Evolutionary conservation across 495 filamentous ascomycete genomes (phyloP).

Genomic region (Thermothielavioides terrestris): DNA sequence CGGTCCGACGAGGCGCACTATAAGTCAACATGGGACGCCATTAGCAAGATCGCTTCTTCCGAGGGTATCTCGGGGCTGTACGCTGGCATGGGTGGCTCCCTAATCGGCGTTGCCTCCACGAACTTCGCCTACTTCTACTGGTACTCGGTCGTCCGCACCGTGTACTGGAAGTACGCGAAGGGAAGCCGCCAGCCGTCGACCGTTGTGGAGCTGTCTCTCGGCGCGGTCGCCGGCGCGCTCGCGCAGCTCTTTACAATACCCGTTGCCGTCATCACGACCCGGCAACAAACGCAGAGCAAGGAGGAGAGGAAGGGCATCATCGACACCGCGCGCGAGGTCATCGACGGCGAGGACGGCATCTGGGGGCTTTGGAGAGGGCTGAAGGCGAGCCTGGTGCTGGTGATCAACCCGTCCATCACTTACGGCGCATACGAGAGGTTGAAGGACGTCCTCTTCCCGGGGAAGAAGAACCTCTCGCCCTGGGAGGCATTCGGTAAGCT

Average conservation of each 20-base stretch:
- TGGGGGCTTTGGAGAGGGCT: conserved; percentile 87
- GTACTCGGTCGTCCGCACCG: conserved; percentile 80
- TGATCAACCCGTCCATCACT: conserved; percentile 95
- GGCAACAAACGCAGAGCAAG: conserved; percentile 86
- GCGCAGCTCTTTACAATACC: conserved; percentile 96
- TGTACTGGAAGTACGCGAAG: conserved; percentile 66
- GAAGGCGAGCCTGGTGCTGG: conserved; percentile 92
- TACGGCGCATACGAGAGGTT: conserved; percentile 95
- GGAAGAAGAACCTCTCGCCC: conserved; percentile 65
- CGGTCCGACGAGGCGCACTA: conserved; percentile 58
- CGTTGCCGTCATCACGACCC: conserved; percentile 86
- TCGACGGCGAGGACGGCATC: conserved; percentile 83
- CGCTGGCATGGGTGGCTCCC: conserved; percentile 73
- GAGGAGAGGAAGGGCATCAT: conserved; percentile 76
- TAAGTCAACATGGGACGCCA: conserved; percentile 75
- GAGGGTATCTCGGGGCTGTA: conserved; percentile 82
- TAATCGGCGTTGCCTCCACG: conserved; percentile 89
- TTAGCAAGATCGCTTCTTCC: conserved; percentile 72
- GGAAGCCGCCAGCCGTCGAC: conserved; percentile 64
- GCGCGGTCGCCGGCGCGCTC: conserved; percentile 80
- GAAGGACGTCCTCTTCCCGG: conserved; percentile 68
- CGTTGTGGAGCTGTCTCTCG: conserved; percentile 74
- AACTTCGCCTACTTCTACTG: conserved; percentile 99
- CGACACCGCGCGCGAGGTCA: conserved; percentile 81
- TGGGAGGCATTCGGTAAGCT: conserved; percentile 87